phyloP scores from a whole-genome alignment of 768 basidiomycete species.

The Podaxis mareebaensis region DNA sequence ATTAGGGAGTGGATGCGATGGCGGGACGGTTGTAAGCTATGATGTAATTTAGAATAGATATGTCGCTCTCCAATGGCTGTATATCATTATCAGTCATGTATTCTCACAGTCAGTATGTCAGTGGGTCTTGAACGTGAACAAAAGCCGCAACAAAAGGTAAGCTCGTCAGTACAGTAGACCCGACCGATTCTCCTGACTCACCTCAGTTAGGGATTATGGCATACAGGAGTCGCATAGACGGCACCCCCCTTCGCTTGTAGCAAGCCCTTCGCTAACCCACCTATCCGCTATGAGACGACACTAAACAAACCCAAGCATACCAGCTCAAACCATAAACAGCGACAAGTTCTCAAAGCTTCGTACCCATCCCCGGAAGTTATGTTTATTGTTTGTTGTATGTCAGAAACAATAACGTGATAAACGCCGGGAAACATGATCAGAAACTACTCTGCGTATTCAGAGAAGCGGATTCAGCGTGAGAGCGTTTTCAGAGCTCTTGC shows the following conservation, averaged over 20 bases:
- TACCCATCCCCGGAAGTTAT: neutral
- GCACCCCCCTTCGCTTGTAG: neutral
- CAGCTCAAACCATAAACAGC: neutral
- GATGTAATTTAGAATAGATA: neutral
- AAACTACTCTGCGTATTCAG: neutral
- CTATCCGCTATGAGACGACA: neutral
- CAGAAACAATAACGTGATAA: neutral
- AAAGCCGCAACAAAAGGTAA: neutral
- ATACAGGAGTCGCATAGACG: neutral
- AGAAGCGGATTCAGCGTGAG: neutral
- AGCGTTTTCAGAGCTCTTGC: neutral
- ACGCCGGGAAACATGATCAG: neutral
- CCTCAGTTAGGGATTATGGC: neutral
- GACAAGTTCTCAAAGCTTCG: neutral
- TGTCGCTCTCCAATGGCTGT: neutral
- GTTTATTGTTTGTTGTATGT: neutral
- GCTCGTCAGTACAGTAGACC: neutral
- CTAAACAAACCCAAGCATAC: neutral
- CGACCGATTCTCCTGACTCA: neutral
- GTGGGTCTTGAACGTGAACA: neutral
- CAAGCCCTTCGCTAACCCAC: neutral
- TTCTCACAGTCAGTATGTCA: neutral
- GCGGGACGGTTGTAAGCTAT: neutral
- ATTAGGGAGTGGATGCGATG: neutral
- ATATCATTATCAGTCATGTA: neutral